Conservation (phyloP, 257 asterid genomes). For the Ligustrum vulgare region DNA sequence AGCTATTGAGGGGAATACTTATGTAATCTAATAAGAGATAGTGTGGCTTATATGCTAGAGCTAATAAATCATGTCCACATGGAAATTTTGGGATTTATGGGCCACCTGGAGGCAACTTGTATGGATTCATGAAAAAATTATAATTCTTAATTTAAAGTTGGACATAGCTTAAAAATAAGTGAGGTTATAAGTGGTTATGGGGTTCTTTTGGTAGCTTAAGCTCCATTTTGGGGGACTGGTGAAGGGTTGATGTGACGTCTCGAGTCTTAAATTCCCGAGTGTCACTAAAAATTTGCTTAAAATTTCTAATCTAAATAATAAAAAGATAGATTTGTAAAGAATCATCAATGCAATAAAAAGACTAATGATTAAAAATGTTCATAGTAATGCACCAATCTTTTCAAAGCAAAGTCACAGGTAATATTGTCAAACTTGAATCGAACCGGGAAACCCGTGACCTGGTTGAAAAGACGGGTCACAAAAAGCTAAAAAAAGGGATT, state of each 20-base stretch:
- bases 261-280: too few relatives aligned
- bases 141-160: background rate
- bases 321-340: too few relatives aligned
- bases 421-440: too few relatives aligned
- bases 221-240: background rate
- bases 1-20: background rate
- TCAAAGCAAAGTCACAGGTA: too few relatives aligned
- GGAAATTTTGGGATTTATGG: background rate
- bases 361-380: too few relatives aligned
- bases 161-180: background rate
- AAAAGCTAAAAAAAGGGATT: too few relatives aligned
- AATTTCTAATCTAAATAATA: too few relatives aligned
- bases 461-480: too few relatives aligned
- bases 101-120: background rate
- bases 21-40: background rate
- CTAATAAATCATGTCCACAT: background rate
- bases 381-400: too few relatives aligned
- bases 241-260: background rate
- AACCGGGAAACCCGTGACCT: too few relatives aligned
- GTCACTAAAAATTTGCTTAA: too few relatives aligned
- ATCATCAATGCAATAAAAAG: too few relatives aligned
- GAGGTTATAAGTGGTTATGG: background rate
- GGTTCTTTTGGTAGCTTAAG: background rate
- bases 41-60: constrained; percentile 10
- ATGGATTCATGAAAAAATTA: background rate